These are phyloP conservation scores for Ophiostoma pallidulum DNA, from an alignment of 2,329 filamentous ascomycete genomes.

Conservation along the genomic window DNA sequence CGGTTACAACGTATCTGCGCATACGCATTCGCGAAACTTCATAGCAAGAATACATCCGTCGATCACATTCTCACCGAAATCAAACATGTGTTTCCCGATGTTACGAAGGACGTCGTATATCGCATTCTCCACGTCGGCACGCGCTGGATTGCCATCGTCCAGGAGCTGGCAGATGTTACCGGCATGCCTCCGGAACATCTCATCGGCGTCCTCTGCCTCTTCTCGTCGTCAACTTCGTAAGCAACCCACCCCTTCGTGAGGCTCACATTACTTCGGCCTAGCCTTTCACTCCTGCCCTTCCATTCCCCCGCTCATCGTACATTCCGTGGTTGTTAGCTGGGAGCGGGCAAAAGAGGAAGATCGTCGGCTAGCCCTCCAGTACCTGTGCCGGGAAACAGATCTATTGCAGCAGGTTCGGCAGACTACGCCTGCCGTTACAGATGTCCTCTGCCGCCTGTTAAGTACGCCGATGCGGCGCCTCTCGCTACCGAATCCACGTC, in stretches of 20 bases:
- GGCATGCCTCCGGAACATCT: not conserved
- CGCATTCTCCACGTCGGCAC: not conserved
- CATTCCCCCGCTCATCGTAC: too few species aligned
- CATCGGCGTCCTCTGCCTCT: conserved; percentile 3
- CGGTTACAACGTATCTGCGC: not conserved
- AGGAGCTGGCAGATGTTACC: not conserved
- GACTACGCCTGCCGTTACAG: not conserved
- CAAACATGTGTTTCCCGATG: not conserved
- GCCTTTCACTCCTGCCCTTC: too few species aligned
- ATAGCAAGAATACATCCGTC: not conserved
- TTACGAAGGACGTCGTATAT: not conserved
- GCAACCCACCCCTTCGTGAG: not conserved
- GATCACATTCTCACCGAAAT: not conserved
- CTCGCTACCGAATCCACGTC: too few species aligned
- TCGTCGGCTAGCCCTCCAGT: not conserved
- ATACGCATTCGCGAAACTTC: not conserved
- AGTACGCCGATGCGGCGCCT: too few species aligned
- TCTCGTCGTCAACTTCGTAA: not conserved
- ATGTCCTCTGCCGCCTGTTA: not conserved
- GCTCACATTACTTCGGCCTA: not conserved
- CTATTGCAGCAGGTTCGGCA: conserved; percentile 1
- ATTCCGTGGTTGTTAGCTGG: not conserved
- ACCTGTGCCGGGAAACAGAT: conserved; percentile 2
- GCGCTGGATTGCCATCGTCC: conserved; percentile 1
- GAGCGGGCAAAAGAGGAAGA: conserved; percentile 3